Evolutionary conservation across 225 moss, liverwort and hornwort genomes (phyloP).

Genomic region (Neckera pumila): DNA sequence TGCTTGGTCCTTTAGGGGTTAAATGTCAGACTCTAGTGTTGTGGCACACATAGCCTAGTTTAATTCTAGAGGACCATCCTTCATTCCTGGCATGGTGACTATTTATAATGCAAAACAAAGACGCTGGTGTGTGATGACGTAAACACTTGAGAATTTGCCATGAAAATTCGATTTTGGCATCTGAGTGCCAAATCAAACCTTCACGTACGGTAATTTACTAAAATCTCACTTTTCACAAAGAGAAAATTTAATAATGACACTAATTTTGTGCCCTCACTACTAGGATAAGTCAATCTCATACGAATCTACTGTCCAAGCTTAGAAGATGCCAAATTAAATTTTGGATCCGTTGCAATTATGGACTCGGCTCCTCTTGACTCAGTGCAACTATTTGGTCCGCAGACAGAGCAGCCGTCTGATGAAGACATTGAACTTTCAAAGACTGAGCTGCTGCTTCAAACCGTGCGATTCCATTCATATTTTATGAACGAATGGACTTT

Average conservation of each 20-base stretch:
- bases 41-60: too few relatives aligned
- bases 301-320: background rate
- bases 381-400: background rate
- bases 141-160: too few relatives aligned
- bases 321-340: background rate
- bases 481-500: background rate
- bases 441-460: background rate
- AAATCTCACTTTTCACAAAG: background rate
- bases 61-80: too few relatives aligned
- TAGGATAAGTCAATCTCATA: background rate
- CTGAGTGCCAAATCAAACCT: too few relatives aligned
- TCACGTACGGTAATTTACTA: too few relatives aligned
- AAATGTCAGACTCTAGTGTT: too few relatives aligned
- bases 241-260: background rate
- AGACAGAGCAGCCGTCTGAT: background rate
- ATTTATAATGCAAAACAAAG: too few relatives aligned
- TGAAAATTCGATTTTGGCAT: too few relatives aligned
- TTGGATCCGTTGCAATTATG: background rate
- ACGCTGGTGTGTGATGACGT: too few relatives aligned
- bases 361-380: background rate
- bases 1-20: too few relatives aligned
- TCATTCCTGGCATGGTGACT: too few relatives aligned
- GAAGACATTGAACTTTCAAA: background rate
- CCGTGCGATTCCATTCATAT: too few relatives aligned
- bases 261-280: background rate